Percentiles rank a stretch among this genome's conserved stretches.
These are phyloP conservation scores for Mycena leptocephala DNA, from an alignment of 768 basidiomycete genomes.

Conservation along the genomic window DNA sequence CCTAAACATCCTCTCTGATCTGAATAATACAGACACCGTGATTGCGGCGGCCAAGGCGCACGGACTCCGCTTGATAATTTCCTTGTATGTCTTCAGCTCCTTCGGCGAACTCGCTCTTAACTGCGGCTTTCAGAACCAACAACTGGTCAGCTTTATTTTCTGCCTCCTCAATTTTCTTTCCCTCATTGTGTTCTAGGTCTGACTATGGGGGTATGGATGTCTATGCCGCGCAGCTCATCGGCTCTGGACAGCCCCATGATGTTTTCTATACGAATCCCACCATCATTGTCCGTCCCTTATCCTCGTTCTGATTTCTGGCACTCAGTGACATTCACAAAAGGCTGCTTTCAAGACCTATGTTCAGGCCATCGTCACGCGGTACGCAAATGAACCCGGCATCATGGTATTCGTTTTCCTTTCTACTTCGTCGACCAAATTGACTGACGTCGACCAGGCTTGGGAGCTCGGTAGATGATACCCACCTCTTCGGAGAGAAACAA, in stretches of 20 bases:
- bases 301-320: constrained; percentile 2
- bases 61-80: neutral
- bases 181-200: neutral
- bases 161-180: too few species aligned
- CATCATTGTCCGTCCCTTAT: constrained; percentile 58
- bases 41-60: constrained; percentile 10
- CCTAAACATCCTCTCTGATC: neutral
- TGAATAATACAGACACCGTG: neutral
- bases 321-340: constrained; percentile 39
- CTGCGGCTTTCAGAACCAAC: neutral
- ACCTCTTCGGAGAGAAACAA: neutral
- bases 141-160: neutral
- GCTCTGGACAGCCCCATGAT: neutral
- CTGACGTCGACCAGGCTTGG: constrained; percentile 35
- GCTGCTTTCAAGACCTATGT: constrained; percentile 69
- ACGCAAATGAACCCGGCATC: constrained; percentile 71
- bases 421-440: neutral
- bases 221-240: neutral
- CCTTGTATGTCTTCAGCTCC: neutral
- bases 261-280: constrained; percentile 66
- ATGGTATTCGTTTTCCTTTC: constrained; percentile 57
- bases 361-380: constrained; percentile 64
- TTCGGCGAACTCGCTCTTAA: neutral
- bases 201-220: constrained; percentile 11
- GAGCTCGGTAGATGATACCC: constrained; percentile 50